Evolutionary conservation across 202 grass and related monocot species (phyloP).

Genomic region (Zizania palustris): DNA sequence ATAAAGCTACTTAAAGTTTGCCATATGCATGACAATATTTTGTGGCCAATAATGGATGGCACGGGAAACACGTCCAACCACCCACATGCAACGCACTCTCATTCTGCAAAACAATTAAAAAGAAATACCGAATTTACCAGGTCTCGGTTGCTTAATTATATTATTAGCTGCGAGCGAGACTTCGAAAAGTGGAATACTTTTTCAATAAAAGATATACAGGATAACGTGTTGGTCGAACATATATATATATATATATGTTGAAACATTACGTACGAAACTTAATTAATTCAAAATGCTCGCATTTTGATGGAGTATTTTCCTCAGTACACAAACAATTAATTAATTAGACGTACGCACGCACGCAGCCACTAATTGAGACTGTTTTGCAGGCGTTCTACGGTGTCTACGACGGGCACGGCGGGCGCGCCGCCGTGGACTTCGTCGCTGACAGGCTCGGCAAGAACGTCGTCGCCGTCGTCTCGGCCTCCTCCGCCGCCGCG

Average conservation of each 20-base stretch:
- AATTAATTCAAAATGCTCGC: not conserved
- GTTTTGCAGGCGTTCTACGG: constrained; percentile 74
- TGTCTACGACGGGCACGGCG: constrained; percentile 88
- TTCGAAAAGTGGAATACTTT: constrained; percentile 11
- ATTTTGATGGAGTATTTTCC: not conserved
- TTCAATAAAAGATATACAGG: not conserved
- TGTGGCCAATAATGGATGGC: not conserved
- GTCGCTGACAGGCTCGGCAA: constrained; percentile 66
- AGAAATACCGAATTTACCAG: not conserved
- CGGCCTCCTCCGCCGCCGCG: not conserved
- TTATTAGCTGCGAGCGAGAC: constrained; percentile 30
- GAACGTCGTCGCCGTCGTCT: constrained; percentile 54
- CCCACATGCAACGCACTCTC: not conserved
- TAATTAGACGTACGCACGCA: not conserved
- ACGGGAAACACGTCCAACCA: not conserved
- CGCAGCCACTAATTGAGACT: not conserved
- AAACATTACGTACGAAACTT: not conserved
- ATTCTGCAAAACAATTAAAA: not conserved
- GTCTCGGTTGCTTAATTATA: constrained; percentile 25
- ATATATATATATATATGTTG: not conserved
- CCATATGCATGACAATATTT: not conserved
- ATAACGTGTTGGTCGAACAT: not conserved
- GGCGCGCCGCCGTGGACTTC: constrained; percentile 74
- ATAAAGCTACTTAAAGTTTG: not conserved
- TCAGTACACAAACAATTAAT: not conserved